phyloP scores from a whole-genome alignment of 1,139 yeast genomes.

The Nakaseomyces nivariensis region DNA sequence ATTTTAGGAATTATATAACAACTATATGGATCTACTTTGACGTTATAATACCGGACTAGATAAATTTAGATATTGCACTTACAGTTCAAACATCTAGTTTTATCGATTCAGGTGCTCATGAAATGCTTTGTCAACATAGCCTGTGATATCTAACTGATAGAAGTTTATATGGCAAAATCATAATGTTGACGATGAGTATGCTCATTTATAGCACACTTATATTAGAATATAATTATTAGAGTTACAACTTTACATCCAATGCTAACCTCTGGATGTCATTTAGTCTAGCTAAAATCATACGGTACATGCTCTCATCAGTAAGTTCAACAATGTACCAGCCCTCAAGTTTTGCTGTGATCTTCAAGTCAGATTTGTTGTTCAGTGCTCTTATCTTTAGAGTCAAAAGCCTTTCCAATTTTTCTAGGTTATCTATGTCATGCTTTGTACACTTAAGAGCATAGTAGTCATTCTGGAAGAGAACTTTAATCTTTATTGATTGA shows the following conservation, averaged over 20 bases:
- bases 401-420: slow-evolving; percentile 7
- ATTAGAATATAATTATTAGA: neutral
- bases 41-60: neutral
- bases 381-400: slow-evolving; percentile 5
- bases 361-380: slow-evolving; percentile 1
- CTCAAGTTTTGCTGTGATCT: slow-evolving; percentile 11
- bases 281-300: slow-evolving; percentile 1
- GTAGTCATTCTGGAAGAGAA: slow-evolving; percentile 12
- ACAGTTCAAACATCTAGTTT: no score
- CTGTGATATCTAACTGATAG: neutral
- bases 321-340: slow-evolving; percentile 18
- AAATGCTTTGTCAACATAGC: neutral
- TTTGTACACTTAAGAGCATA: slow-evolving; percentile 11
- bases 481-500: slow-evolving; percentile 10
- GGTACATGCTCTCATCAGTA: slow-evolving; percentile 11
- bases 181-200: neutral
- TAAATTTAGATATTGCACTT: no score
- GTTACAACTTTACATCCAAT: slow-evolving; percentile 3
- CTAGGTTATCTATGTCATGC: slow-evolving; percentile 7
- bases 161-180: neutral
- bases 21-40: neutral
- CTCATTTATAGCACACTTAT: neutral
- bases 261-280: slow-evolving; percentile 6
- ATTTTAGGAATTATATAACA: neutral
- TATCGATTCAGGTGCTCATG: neutral